Base-by-base conservation (phyloP, 495 filamentous ascomycete genomes). In the Sabuloglossum arenarium region DNA sequence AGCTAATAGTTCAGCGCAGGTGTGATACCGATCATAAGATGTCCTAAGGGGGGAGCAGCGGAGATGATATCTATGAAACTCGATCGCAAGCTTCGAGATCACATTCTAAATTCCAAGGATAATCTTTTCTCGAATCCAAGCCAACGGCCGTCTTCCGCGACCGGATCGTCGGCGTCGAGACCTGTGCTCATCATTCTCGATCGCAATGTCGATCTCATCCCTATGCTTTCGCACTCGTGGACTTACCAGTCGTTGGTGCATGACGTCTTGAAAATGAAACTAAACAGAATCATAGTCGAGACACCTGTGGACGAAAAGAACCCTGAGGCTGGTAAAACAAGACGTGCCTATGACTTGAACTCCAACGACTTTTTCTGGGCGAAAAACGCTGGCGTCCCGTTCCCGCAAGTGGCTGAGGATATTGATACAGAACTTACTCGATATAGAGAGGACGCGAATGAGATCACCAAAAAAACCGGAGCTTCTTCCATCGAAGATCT, bases 191-290 rank as follows among this genome's bases (percentile, higher is more conserved):
- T 96, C 57, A 81, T 96, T 53, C 81, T 95, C 46, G 91, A 97
- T 68, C 84, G 91, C 58, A 97, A 93, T 59, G 81, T 99, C 24
- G 91, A 99, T 68, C 67, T 97, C 34, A 86, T 94, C 57, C 88
- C 93, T n/a, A 97, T 97, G 93, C 75, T 97, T 0, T 95, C 89
- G 24, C 91, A 99, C 69, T 95, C 89, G 1, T 99, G 91, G 91
- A 96, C 88, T 3, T 99, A 99, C 63, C 91, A 97, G 64, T 94
- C 88, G 0, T 75, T 99, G 19, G 88, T 96, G 30, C 84, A 94
- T 60, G 93, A 99, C 69, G 84, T 99, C 8, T 79, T 97, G 56
- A 79, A 84, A 39, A 93, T 94, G 86, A 84, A 82, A 59, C 75
- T 97, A 49, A 99, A 97, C 61, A 83, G 88, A n/a, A 96, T 99